Conservation (phyloP, 495 filamentous ascomycete species). For the Xanthoparmelia taractica region DNA sequence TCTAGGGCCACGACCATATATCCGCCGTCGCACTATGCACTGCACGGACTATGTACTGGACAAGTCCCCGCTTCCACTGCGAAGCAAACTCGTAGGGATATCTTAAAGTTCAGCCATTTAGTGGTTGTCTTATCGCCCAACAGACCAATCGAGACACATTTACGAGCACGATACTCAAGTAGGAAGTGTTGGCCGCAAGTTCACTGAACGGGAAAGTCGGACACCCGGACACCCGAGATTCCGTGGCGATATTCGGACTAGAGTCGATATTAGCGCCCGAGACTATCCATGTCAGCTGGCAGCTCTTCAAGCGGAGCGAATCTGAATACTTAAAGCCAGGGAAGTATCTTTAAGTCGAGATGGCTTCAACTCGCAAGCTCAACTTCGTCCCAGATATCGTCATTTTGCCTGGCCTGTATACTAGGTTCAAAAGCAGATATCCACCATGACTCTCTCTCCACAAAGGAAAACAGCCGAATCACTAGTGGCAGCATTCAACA, state of each 20-base stretch:
- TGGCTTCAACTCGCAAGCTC: not conserved
- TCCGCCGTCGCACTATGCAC: not conserved
- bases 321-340: not conserved
- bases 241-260: not conserved
- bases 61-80: not conserved
- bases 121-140: not conserved
- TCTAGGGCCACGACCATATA: not conserved
- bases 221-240: not conserved
- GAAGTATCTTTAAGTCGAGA: not conserved
- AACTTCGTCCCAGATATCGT: not conserved
- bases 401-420: too few species aligned
- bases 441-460: constrained; percentile 20
- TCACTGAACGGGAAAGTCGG: not conserved
- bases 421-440: not conserved
- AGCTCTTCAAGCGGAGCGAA: too few species aligned
- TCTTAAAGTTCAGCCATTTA: too few species aligned
- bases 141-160: not conserved
- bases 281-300: not conserved
- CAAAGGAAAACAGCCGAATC: constrained; percentile 22
- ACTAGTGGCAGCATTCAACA: constrained; percentile 26
- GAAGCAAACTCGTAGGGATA: too few species aligned
- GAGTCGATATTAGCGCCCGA: not conserved
- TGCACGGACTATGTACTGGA: not conserved
- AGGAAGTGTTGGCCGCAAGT: not conserved
- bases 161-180: not conserved